Evolutionary conservation across 1,284 basidiomycete genomes (phyloP).

Genomic region (Ceratobasidium sp.): DNA sequence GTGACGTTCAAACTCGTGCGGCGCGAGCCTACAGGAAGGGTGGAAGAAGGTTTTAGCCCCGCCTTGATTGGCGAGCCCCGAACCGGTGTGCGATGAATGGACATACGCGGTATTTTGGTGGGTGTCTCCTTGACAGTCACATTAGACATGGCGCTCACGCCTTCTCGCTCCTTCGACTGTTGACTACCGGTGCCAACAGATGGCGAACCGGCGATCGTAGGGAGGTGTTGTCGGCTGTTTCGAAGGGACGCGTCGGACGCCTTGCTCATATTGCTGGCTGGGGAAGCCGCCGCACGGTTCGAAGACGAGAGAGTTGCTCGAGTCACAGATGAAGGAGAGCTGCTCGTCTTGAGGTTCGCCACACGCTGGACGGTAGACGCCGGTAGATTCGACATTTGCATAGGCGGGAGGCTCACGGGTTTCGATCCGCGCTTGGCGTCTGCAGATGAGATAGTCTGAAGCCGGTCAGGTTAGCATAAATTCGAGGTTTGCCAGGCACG

Average conservation of each 20-base stretch:
- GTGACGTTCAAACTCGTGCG: conserved; percentile 64
- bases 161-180: conserved; percentile 23
- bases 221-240: conserved; percentile 68
- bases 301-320: conserved; percentile 47
- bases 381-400: conserved; percentile 83
- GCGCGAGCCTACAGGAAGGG: conserved; percentile 51
- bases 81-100: conserved; percentile 59
- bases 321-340: conserved; percentile 54
- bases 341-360: conserved; percentile 68
- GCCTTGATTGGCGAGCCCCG: conserved; percentile 65
- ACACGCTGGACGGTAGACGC: conserved; percentile 78
- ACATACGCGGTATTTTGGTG: conserved; percentile 93
- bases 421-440: conserved; percentile 71
- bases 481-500: conserved; percentile 7
- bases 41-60: conserved; percentile 59
- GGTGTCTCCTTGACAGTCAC: conserved; percentile 68
- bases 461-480: conserved; percentile 10
- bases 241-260: conserved; percentile 78
- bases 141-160: conserved; percentile 28
- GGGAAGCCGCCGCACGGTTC: conserved; percentile 50
- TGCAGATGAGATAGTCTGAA: conserved; percentile 81
- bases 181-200: conserved; percentile 65
- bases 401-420: conserved; percentile 69
- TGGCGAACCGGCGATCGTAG: conserved; percentile 88
- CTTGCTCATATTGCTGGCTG: conserved; percentile 64